Base-by-base conservation (phyloP, 805 yeast genomes). In the Kuraishia ogatae region DNA sequence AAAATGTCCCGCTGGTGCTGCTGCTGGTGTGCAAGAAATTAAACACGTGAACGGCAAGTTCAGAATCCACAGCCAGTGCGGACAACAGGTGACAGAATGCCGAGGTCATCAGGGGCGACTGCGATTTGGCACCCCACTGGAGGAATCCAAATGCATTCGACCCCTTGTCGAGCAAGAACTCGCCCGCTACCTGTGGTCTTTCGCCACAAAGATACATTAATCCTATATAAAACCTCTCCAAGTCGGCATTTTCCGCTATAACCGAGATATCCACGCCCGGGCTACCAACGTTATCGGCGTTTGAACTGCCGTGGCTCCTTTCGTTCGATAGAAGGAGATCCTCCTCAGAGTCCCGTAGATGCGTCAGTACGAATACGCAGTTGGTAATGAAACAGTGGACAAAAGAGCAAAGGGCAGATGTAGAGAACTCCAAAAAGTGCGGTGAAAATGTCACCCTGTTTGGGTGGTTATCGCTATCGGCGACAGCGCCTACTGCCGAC, bases 221-320 rank as follows among this genome's bases (percentile, higher is more conserved):
- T 2, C 93, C 78, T 59, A 92, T 65, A 64, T 89, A 92, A 63
- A 93, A 89, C 58, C 97, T 76, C 66, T 94, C 99, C 46, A 94
- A 71, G 59, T 94, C 97, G 0, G 93, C 89, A 61, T 85, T 83
- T 24, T 85, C 82, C 1, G 89, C 78, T 20, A 87, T 76, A 8
- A 8, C 43, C 17, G 43, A 35, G 15, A 35, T 35, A 15, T 35
- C 43, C 43, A 35, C n/a, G 4, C 43, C 43, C 5, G 8, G 8
- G 29, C 29, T 10, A 26, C 8, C 5, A 26, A 5, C 29, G 53
- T 77, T 83, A 58, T 85, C 89, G n/a, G n/a, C n/a, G n/a, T n/a
- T n/a, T n/a, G n/a, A n/a, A 35, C n/a, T 11, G 43, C 43, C 17
- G 17, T 35, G 43, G 17, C 43, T 15, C 17, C 43, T 35, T 55